These are phyloP conservation scores for Phytomonas serpens DNA, from an alignment of 208 protist genomes.

Conservation along the genomic window DNA sequence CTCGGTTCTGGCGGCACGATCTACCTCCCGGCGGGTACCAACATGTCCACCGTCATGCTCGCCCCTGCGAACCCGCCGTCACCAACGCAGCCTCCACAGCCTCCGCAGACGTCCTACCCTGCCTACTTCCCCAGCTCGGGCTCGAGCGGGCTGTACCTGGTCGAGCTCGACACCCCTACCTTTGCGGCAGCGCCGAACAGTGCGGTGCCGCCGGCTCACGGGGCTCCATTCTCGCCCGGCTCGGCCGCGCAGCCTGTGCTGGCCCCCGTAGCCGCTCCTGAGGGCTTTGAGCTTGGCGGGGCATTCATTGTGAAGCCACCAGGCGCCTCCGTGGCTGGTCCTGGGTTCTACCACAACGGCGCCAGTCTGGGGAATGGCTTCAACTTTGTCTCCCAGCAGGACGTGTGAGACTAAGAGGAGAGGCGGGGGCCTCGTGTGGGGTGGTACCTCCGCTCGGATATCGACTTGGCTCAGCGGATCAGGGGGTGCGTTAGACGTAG, in stretches of 20 bases:
- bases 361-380: background rate
- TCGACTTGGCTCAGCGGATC: background rate
- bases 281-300: background rate
- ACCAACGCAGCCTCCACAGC: constrained; percentile 7
- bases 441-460: too few species aligned
- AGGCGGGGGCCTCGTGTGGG: too few species aligned
- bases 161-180: background rate
- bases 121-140: constrained; percentile 6
- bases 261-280: too few species aligned
- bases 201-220: background rate
- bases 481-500: background rate
- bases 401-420: too few species aligned
- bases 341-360: background rate
- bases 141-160: background rate
- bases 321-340: too few species aligned
- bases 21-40: constrained; percentile 10
- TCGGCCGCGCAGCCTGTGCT: too few species aligned
- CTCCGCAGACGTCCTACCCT: constrained; percentile 3
- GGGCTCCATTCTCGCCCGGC: background rate
- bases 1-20: constrained; percentile 17
- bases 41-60: constrained; percentile 20
- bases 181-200: background rate
- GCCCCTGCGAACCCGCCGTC: constrained; percentile 1
- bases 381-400: background rate
- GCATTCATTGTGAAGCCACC: background rate